phyloP scores from a whole-genome alignment of 2,329 filamentous ascomycete genomes.

The Clathrospora elynae region DNA sequence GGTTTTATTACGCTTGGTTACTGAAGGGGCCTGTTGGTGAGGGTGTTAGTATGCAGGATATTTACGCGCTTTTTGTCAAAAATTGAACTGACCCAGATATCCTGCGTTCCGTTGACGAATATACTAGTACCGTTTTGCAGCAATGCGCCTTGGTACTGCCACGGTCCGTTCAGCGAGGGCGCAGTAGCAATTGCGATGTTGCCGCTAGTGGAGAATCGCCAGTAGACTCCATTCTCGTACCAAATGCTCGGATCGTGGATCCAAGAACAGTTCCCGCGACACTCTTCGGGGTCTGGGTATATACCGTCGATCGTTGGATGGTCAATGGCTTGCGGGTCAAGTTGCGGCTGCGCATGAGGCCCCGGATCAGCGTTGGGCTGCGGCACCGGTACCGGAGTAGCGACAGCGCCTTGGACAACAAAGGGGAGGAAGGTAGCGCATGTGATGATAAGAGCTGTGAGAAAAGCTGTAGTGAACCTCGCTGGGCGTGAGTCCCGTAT shows the following conservation, averaged over 20 bases:
- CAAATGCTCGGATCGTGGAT: constrained; percentile 56
- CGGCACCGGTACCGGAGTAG: constrained; percentile 1
- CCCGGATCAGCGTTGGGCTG: constrained; percentile 1
- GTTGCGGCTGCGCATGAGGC: no score
- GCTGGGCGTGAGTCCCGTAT: constrained; percentile 7
- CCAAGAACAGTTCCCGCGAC: constrained; percentile 47
- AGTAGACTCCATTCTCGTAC: constrained; percentile 54
- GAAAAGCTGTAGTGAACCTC: constrained; percentile 13
- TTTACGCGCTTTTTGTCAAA: neutral
- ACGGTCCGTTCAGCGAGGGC: constrained; percentile 53
- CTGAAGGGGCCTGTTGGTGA: constrained; percentile 64
- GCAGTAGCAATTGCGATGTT: constrained; percentile 55
- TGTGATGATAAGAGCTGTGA: constrained; percentile 16
- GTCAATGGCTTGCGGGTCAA: constrained; percentile 4
- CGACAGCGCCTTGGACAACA: constrained; percentile 7
- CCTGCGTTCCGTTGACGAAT: constrained; percentile 47
- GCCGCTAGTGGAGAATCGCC: constrained; percentile 57
- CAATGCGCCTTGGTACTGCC: constrained; percentile 53
- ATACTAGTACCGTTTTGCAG: constrained; percentile 52
- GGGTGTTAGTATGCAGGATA: constrained; percentile 1
- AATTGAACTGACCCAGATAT: constrained; percentile 52
- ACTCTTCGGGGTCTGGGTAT: constrained; percentile 44
- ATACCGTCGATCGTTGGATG: constrained; percentile 1
- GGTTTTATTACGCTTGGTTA: constrained; percentile 57
- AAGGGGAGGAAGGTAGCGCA: constrained; percentile 22